Evolutionary conservation across 495 filamentous ascomycete genomes (phyloP), one percentile per base, ranked within the genome.

Genomic region (Mytilinidion resinicola): DNA sequence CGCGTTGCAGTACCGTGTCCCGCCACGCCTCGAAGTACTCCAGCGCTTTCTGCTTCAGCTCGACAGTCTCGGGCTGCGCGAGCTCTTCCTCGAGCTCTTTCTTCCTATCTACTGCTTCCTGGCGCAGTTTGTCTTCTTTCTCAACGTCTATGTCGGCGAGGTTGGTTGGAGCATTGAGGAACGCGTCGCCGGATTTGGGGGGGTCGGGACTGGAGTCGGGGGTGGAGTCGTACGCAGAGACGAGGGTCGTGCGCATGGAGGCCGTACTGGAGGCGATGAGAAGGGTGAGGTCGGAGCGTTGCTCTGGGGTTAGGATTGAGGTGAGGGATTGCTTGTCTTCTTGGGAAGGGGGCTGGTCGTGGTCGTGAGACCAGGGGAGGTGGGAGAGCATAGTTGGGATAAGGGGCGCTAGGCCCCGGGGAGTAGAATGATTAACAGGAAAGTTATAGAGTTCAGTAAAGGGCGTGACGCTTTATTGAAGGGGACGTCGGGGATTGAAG

Each of bases 1-100:
- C 77, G 3, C 86, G 77, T 30, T 80, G 69, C 30, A 87, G 72
- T 1, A 88, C 80, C 11, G 71, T 69, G 33, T 81, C 78, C 55
- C 81, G 72, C 86, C 86, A 89, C 37, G 81, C 77, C 53, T 88
- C 84, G 63, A 85, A 86, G 64, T 77, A 77, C 0, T 74, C 67
- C 36, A 88, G 68, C 1, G 71, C 72, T 48, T 33, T 76, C 65
- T 51, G 77, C 75, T 70, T 70, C 36, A 72, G 53, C 42, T 70
- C 69, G 56, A 66, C 69, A 33, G 68, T 58, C 15, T 69, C 64
- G n/a, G 59, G 59, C 0, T 55, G 47, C 12, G 61, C 63, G 14
- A 74, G 57, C 38, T 74, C 71, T 48, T 70, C 70, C 49, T 64
- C 58, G 7, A 68, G 51, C 58, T 65, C 62, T 49, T 66, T 52